Evolutionary conservation across 23 red algal species (phyloP), one percentile per base, ranked within the genome.

Genomic region (Chondrus crispus): DNA sequence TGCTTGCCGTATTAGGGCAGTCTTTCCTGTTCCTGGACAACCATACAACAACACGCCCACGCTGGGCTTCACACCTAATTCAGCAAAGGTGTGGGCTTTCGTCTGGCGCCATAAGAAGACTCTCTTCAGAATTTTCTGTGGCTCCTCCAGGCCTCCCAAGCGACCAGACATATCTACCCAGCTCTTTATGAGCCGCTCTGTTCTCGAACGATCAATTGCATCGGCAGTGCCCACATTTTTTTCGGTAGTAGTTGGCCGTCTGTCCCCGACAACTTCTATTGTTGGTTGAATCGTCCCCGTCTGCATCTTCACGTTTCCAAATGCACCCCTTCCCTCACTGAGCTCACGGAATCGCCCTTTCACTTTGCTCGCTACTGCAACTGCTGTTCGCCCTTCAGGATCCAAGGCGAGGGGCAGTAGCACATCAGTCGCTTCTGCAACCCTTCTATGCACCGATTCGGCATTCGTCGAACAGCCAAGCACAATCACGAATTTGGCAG

Each of bases 21-120:
- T 99, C 78, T 99, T 99, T 51, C 97, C 97, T 1, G 97, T 99
- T 7, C 97, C 97, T 0, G 97, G 97, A 24, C 91, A 86, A 5
- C 97, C 97, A 62, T 95, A 99, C 53, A 99, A 80, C 7, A 99
- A 58, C 63, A 99, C 64, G 2, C 88, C 97, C 24, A 75, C 38
- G 58, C 91, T 94, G 18, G 97, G 86, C 49, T 93, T 82, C 58
- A 98, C 84, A 0, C 93, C 85, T 66, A 98, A 11, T 46, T 68
- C 48, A n/a, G 26, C 37, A 18, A 86, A 44, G 40, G 54, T 58
- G 4, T 63, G 47, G 32, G 43, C 2, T 47, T 49, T 33, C 18
- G 57, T 48, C 30, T 38, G 16, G 9, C 63, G 66, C 36, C 64
- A 68, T 35, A 71, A 53, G 29, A 87, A 53, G 14, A 87, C 63